phyloP scores from a whole-genome alignment of 2,329 filamentous ascomycete species.

The Aspergillus transmontanensis region DNA sequence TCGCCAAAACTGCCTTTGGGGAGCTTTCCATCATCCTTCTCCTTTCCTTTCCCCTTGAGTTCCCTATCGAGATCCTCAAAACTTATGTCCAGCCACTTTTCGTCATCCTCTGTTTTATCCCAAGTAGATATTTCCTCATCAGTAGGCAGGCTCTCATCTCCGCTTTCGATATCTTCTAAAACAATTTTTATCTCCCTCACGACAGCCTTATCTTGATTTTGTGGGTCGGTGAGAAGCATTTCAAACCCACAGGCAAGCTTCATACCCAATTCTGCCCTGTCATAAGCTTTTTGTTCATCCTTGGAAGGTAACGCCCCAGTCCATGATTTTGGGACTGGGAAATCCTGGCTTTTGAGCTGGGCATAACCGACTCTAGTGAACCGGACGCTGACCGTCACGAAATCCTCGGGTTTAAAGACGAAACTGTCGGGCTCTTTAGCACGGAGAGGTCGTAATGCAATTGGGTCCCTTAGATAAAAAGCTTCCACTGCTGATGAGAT shows the following conservation, averaged over 20 bases:
- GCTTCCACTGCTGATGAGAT: constrained; percentile 84
- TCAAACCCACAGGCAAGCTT: constrained; percentile 90
- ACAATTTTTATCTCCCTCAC: constrained; percentile 77
- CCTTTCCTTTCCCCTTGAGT: constrained; percentile 60
- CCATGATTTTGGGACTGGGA: constrained; percentile 65
- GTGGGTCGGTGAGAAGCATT: constrained; percentile 72
- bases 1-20: constrained; percentile 47
- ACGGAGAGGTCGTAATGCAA: constrained; percentile 70
- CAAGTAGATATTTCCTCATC: constrained; percentile 73
- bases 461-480: constrained; percentile 87
- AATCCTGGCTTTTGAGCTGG: constrained; percentile 84
- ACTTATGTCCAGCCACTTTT: constrained; percentile 89
- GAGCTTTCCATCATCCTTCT: constrained; percentile 18
- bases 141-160: constrained; percentile 70
- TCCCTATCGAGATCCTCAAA: constrained; percentile 87
- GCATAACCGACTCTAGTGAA: constrained; percentile 92
- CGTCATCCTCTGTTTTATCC: constrained; percentile 74
- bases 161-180: constrained; percentile 73
- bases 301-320: constrained; percentile 44
- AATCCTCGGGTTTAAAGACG: constrained; percentile 73
- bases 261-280: constrained; percentile 72
- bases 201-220: constrained; percentile 67
- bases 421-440: constrained; percentile 57
- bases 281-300: constrained; percentile 48
- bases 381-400: constrained; percentile 74